Base-by-base conservation (phyloP, 352 stramenopile species). In the Globisporangium paroecandrum region DNA sequence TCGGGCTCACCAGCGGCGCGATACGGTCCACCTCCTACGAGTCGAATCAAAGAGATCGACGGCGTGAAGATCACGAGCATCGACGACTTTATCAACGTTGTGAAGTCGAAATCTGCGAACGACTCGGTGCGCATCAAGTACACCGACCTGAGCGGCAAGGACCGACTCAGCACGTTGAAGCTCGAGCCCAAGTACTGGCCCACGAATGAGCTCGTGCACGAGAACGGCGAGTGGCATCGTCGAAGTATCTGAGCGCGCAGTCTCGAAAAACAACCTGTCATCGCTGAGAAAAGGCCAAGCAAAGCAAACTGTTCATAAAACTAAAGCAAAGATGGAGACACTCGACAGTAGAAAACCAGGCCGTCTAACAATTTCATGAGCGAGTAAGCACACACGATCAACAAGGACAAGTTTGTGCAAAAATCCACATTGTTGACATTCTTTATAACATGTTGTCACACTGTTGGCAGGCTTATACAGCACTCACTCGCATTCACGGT, bases 31-130 rank as follows among this genome's bases (percentile, higher is more conserved):
- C 85, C 89, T 18, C 90, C 90, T 8, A 97, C 90, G 12, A 94
- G 84, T 56, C 95, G 89, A 59, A 97, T 98, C 59, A 87, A 96
- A 55, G 90, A 97, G 69, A 90, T 98, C 56, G 91, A 98, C 68
- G 93, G 90, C 22, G 69, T 91, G 43, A 87, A 92, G 64, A 92
- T 96, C 60, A 82, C 77, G 24, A 93, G 80, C 56, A 90, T 98
- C 34, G 90, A 98, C 73, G 87, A 94, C 55, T 97, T 98, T 58
- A 66, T 98, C 32, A 56, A 58, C n/a, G 83, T 89, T 6, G 90
- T 97, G 24, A 84, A 84, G 43, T 77, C 79, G 22, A 81, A 85
- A 29, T 81, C 77, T 15, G 67, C 62, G 6, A 85, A 77, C 32
- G 84, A 91, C 71, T 93, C 88, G 41, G 83, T 97, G 47, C 90